Evolutionary conservation across 1,284 basidiomycete species (phyloP).

Genomic region (Earliella scabrosa): DNA sequence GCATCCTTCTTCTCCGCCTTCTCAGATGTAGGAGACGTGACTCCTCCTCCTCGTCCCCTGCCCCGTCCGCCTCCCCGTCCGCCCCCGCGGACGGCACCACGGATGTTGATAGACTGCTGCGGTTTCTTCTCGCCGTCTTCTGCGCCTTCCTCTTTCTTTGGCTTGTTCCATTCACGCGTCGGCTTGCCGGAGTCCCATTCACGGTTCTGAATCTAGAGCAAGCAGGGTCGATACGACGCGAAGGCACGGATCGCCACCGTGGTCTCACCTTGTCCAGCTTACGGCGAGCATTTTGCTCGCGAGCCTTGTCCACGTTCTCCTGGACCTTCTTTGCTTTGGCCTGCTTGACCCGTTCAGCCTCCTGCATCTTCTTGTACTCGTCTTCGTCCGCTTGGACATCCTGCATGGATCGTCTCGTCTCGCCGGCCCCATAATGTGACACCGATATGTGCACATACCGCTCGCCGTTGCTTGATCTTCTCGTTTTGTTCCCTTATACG

Average conservation of each 20-base stretch:
- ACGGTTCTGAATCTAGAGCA: constrained; percentile 63
- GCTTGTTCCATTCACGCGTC: constrained; percentile 45
- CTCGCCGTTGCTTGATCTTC: constrained; percentile 77
- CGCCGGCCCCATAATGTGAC: too few relatives aligned
- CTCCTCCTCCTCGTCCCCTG: constrained; percentile 28
- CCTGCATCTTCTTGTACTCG: constrained; percentile 71
- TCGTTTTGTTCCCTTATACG: constrained; percentile 79
- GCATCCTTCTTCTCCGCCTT: constrained; percentile 16
- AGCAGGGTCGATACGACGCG: too few relatives aligned
- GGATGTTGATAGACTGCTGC: constrained; percentile 30
- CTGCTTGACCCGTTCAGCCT: constrained; percentile 56
- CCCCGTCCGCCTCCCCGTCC: constrained; percentile 32
- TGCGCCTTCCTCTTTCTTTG: constrained; percentile 25
- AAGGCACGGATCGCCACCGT: too few relatives aligned
- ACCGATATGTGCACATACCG: constrained; percentile 47
- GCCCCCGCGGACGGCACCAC: constrained; percentile 32
- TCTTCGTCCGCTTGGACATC: constrained; percentile 80
- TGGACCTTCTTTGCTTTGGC: constrained; percentile 67
- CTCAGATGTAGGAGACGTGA: constrained; percentile 16
- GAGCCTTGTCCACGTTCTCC: constrained; percentile 64
- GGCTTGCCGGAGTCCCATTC: constrained; percentile 86
- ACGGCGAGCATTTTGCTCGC: constrained; percentile 75
- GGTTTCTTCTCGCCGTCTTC: constrained; percentile 23
- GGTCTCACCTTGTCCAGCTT: constrained; percentile 70
- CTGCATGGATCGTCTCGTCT: constrained; percentile 43